These are phyloP conservation scores for Gryganskiella cystojenkinii DNA, from an alignment of 192 early-diverging fungal genomes.

Conservation along the genomic window DNA sequence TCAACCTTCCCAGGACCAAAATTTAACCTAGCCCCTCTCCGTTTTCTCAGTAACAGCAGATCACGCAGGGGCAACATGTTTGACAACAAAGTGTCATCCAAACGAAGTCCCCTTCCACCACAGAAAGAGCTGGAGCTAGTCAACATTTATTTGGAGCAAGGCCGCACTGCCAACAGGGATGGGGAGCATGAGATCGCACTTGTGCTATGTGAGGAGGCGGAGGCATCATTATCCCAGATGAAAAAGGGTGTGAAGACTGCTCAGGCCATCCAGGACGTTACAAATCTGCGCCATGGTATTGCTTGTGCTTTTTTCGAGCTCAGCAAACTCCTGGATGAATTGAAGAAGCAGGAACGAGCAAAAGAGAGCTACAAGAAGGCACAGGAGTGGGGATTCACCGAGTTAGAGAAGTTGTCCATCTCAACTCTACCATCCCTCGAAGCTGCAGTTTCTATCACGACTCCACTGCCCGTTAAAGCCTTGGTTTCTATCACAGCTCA, in stretches of 20 bases:
- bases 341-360: background rate
- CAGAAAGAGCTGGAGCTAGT: constrained; percentile 1
- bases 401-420: too few relatives aligned
- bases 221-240: background rate
- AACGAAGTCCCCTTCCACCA: background rate
- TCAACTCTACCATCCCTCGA: too few relatives aligned
- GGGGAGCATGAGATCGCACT: constrained; percentile 5
- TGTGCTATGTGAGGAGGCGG: background rate
- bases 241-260: background rate
- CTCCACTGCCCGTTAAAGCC: too few relatives aligned
- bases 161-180: background rate
- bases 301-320: background rate
- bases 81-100: background rate
- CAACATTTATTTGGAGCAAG: background rate
- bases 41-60: too few relatives aligned
- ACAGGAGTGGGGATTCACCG: constrained; percentile 3
- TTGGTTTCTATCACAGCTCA: too few relatives aligned
- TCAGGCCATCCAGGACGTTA: too few relatives aligned
- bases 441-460: too few relatives aligned
- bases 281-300: background rate
- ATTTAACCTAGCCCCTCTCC: too few relatives aligned
- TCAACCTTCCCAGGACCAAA: too few relatives aligned
- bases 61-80: too few relatives aligned
- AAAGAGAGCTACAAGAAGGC: constrained; percentile 3
- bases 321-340: background rate